These are phyloP conservation scores for Morella rubra DNA, from an alignment of 306 rosid species.

Conservation along the genomic window DNA sequence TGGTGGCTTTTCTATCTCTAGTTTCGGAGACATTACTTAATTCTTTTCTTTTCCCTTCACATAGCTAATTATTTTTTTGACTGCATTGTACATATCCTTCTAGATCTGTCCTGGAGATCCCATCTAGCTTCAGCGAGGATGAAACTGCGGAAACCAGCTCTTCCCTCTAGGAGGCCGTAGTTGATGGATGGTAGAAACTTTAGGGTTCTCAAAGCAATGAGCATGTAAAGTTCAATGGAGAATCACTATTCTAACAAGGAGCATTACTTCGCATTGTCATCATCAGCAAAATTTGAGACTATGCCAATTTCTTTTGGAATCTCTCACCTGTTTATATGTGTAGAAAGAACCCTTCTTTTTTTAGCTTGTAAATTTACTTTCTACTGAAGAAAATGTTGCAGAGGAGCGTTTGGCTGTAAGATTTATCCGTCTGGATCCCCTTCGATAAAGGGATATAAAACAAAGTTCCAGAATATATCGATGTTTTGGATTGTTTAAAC, in stretches of 20 bases:
- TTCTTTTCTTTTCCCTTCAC: background rate
- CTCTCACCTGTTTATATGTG: constrained; percentile 47
- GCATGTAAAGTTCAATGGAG: constrained; percentile 54
- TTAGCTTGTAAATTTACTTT: background rate
- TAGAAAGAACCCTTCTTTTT: constrained; percentile 17
- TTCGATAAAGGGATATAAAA: constrained; percentile 19
- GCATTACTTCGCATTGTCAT: constrained; percentile 13
- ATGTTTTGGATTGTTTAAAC: constrained; percentile 22
- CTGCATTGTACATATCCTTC: constrained; percentile 23
- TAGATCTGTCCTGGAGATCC: constrained; percentile 68
- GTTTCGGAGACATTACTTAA: background rate
- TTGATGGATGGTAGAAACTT: constrained; percentile 28
- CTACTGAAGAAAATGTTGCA: background rate
- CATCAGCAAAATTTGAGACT: constrained; percentile 26
- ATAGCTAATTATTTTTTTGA: constrained; percentile 24
- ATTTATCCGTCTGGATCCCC: constrained; percentile 31
- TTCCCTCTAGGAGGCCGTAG: constrained; percentile 37
- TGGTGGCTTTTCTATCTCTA: background rate
- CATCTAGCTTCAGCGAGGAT: constrained; percentile 80
- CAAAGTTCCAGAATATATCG: constrained; percentile 26
- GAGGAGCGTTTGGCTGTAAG: constrained; percentile 30
- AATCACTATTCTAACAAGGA: constrained; percentile 30
- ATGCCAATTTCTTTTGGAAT: constrained; percentile 27
- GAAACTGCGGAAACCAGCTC: constrained; percentile 86
- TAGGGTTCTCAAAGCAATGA: constrained; percentile 29